Evolutionary conservation across 2,329 filamentous ascomycete species (phyloP).

Genomic region (Zasmidium cellare): DNA sequence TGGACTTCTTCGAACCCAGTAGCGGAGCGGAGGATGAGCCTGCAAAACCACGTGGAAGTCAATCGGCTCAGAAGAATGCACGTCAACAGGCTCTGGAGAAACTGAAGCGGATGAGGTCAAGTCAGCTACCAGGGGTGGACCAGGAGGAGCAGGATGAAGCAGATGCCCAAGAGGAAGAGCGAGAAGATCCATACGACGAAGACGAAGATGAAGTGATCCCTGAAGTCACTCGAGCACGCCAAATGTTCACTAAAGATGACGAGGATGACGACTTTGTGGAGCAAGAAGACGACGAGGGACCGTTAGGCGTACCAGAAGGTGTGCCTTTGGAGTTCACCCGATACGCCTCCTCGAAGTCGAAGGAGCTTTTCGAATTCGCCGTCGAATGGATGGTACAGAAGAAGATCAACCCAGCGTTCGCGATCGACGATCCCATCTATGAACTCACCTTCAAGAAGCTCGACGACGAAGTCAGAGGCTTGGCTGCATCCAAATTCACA

Average conservation of each 20-base stretch:
- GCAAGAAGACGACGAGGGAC: slow-evolving; percentile 58
- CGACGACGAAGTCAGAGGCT: slow-evolving; percentile 67
- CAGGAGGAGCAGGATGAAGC: slow-evolving; percentile 31
- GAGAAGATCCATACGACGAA: slow-evolving; percentile 56
- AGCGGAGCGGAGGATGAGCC: slow-evolving; percentile 32
- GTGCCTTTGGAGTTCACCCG: slow-evolving; percentile 68
- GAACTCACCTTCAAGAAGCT: slow-evolving; percentile 68
- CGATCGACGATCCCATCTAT: slow-evolving; percentile 64
- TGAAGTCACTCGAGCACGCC: slow-evolving; percentile 31
- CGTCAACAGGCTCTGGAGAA: slow-evolving; percentile 48
- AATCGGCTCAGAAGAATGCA: slow-evolving; percentile 35
- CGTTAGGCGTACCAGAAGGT: slow-evolving; percentile 58
- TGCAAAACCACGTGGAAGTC: slow-evolving; percentile 26
- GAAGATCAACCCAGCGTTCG: slow-evolving; percentile 71
- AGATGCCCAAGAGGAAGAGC: slow-evolving; percentile 27
- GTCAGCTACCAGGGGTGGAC: slow-evolving; percentile 25
- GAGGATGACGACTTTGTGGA: slow-evolving; percentile 62
- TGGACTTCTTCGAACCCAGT: slow-evolving; percentile 43
- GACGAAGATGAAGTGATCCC: slow-evolving; percentile 54
- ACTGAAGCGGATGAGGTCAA: slow-evolving; percentile 37
- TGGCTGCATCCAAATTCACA: slow-evolving; percentile 69
- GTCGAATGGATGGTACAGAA: slow-evolving; percentile 82
- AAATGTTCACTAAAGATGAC: slow-evolving; percentile 51
- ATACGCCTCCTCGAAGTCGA: slow-evolving; percentile 65
- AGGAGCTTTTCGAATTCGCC: slow-evolving; percentile 71